Evolutionary conservation across 495 filamentous ascomycete species (phyloP), one percentile per base, ranked within the genome.

Genomic region (Podospora pseudopauciseta): DNA sequence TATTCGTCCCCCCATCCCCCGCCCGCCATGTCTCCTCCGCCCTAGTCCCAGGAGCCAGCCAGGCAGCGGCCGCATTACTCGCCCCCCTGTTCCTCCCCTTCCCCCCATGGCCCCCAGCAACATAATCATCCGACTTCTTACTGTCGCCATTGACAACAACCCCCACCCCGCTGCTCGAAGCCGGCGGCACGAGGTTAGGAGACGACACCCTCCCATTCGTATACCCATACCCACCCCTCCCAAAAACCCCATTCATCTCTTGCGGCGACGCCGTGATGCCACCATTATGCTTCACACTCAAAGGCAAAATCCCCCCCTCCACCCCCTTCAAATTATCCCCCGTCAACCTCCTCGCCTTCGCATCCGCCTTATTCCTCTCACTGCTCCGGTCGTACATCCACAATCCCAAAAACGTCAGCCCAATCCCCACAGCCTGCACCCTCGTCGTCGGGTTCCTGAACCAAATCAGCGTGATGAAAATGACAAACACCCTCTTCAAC

Each of bases 401-500:
- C 9, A 99, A 84, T 0, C 95, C 95, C 56, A 97, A 69, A 75
- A 97, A 97, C 0, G 95, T 98, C 59, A 98, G 86, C 23, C 75
- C 84, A 73, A 99, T 97, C 26, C 95, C 95, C 60, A 90, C 80
- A 9, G 86, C 92, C 78, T 99, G 95, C 53, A 95, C 75, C 7
- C 81, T 80, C 11, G 93, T 97, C 4, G 94, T 97, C 18, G 87
- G 84, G 74, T 88, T 96, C 63, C 93, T 91, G 81, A 97, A 99
- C 94, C 94, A 98, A 65, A 98, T 78, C 70, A 99, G 95, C 5
- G 95, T 93, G 71, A 95, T 91, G 63, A 93, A 86, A 74, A 99
- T 97, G 70, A 99, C 95, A 75, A 96, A 97, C 7, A 99, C 95
- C 30, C 95, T 90, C 79, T 99, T 99, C 70, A 98, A 93, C 60